A percentile compares a stretch with the other conserved stretches of the same genome.
Evolutionary conservation across 108 stramenopile genomes (phyloP).

Genomic region (Cyclotella sp.): DNA sequence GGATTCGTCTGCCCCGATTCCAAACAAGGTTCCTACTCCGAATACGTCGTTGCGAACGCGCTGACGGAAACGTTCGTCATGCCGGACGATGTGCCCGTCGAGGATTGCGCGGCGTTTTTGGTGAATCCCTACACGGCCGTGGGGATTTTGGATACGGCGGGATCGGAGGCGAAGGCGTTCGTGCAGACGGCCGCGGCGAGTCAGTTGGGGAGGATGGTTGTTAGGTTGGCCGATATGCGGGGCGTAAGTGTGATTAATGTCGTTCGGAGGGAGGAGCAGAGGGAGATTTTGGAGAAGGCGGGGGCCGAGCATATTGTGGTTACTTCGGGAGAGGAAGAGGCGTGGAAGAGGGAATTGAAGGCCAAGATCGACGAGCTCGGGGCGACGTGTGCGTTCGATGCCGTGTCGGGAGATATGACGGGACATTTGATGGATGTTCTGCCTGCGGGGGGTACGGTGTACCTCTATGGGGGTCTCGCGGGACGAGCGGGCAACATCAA

Average conservation of each 20-base stretch:
- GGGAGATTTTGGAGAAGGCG: conserved; percentile 41
- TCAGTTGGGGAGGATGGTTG: conserved; percentile 64
- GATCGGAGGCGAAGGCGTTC: conserved; percentile 28
- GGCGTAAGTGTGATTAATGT: conserved; percentile 61
- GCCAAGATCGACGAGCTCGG: conserved; percentile 56
- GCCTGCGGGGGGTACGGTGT: conserved; percentile 53
- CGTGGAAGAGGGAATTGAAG: conserved; percentile 53
- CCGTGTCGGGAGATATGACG: conserved; percentile 55
- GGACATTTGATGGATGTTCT: conserved; percentile 52
- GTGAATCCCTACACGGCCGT: conserved; percentile 71
- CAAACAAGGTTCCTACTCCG: conserved; percentile 57
- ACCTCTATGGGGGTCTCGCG: conserved; percentile 56
- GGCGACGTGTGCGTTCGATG: conserved; percentile 67
- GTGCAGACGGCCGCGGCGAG: conserved; percentile 68
- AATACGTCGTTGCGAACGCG: conserved; percentile 53
- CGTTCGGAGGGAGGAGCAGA: conserved; percentile 63
- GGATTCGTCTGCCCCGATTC: conserved; percentile 34
- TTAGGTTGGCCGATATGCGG: conserved; percentile 39
- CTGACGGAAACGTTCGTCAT: conserved; percentile 44
- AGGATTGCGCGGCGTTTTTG: conserved; percentile 59
- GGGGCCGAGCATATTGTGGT: conserved; percentile 61
- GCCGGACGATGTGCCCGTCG: conserved; percentile 55
- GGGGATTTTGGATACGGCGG: conserved; percentile 62
- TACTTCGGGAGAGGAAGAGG: conserved; percentile 26
- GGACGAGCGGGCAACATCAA: conserved; percentile 39